A percentile compares a stretch with the other conserved stretches of the same genome.
Conservation (phyloP, 1,284 basidiomycete genomes). For the Malassezia equina region DNA sequence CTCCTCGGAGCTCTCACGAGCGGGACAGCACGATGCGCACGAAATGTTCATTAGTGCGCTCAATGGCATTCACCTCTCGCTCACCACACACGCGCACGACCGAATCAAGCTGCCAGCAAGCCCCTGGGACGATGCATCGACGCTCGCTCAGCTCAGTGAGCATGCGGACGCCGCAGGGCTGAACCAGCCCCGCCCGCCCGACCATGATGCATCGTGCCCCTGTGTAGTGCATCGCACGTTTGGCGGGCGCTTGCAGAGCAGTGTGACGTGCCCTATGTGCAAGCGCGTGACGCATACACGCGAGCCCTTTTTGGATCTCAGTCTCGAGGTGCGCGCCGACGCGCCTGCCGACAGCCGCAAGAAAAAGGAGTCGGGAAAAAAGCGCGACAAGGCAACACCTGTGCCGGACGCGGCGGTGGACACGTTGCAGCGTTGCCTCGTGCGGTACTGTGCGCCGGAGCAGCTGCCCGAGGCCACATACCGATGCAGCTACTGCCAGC, state of each 20-base stretch:
- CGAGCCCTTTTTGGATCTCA: constrained; percentile 85
- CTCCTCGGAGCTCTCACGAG: constrained; percentile 70
- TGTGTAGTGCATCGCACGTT: constrained; percentile 89
- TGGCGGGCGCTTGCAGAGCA: constrained; percentile 73
- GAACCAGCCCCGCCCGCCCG: neutral
- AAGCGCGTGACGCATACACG: constrained; percentile 65
- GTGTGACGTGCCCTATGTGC: constrained; percentile 71
- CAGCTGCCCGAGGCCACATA: constrained; percentile 35
- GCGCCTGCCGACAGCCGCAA: constrained; percentile 7
- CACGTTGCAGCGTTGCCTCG: constrained; percentile 14
- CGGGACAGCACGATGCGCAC: constrained; percentile 88
- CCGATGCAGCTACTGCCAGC: constrained; percentile 53
- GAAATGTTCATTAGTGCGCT: constrained; percentile 53
- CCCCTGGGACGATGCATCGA: constrained; percentile 23
- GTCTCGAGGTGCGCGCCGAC: constrained; percentile 59
- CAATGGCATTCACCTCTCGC: constrained; percentile 36
- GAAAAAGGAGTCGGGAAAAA: constrained; percentile 20
- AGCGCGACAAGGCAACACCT: constrained; percentile 10
- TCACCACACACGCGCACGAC: constrained; percentile 27
- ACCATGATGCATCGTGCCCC: constrained; percentile 55
- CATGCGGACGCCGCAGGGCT: constrained; percentile 17
- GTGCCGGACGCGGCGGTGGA: constrained; percentile 52
- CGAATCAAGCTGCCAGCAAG: constrained; percentile 23
- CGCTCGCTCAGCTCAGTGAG: constrained; percentile 23
- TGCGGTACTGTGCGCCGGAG: constrained; percentile 35